A percentile compares a stretch with the other conserved stretches of the same genome.
phyloP scores from a whole-genome alignment of 2,329 filamentous ascomycete species.

The Endoconidiophora laricicola region DNA sequence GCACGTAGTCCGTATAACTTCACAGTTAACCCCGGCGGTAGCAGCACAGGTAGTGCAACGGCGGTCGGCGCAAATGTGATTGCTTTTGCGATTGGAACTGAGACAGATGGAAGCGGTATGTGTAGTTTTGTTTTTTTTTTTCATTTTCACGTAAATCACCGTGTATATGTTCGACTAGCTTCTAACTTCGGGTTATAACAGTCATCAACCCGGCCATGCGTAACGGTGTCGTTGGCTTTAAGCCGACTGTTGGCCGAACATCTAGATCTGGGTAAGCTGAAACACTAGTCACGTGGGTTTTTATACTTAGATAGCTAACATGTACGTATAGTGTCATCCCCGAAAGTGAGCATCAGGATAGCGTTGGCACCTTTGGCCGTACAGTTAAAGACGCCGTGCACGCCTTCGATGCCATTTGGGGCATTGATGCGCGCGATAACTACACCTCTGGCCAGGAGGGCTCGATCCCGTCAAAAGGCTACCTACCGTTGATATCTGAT shows the following conservation, averaged over 20 bases:
- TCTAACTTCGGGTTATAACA: constrained; percentile 11
- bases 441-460: constrained; percentile 43
- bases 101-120: constrained; percentile 50
- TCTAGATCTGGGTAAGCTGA: constrained; percentile 31
- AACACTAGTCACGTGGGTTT: not conserved
- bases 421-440: constrained; percentile 45
- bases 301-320: not conserved
- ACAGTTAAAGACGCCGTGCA: constrained; percentile 54
- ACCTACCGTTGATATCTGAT: constrained; percentile 36
- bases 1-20: constrained; percentile 51
- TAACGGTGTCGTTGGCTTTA: constrained; percentile 55
- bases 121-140: constrained; percentile 8
- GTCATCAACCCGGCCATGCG: constrained; percentile 57
- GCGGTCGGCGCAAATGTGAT: constrained; percentile 47
- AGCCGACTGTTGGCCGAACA: constrained; percentile 58
- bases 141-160: no score
- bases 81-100: constrained; percentile 52
- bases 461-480: constrained; percentile 38
- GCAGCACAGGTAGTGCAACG: constrained; percentile 47
- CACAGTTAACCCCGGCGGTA: constrained; percentile 50
- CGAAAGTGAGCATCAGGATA: constrained; percentile 50
- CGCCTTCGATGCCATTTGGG: constrained; percentile 51
- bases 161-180: not conserved
- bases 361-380: constrained; percentile 48
- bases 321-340: constrained; percentile 34